These are phyloP conservation scores for Wallacemonas sp. DNA, from an alignment of 208 protist species.

Conservation along the genomic window DNA sequence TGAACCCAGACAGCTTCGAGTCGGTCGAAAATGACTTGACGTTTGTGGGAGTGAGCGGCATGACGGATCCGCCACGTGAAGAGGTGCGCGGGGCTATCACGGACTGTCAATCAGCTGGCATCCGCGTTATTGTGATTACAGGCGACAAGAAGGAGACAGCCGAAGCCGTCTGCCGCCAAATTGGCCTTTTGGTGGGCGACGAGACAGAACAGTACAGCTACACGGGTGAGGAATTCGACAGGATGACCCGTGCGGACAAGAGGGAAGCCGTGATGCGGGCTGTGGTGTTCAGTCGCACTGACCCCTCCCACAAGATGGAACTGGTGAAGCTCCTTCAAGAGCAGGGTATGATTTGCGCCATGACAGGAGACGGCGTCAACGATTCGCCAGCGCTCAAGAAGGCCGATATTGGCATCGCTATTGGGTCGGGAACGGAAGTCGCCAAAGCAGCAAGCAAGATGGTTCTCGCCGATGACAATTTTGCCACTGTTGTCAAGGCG, in stretches of 20 bases:
- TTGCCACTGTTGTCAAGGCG: constrained; percentile 96
- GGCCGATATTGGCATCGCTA: constrained; percentile 98
- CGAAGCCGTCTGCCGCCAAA: constrained; percentile 93
- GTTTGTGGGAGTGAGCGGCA: constrained; percentile 91
- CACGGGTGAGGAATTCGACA: constrained; percentile 77
- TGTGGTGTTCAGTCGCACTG: constrained; percentile 83
- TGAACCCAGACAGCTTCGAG: constrained; percentile 65
- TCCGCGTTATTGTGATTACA: constrained; percentile 98
- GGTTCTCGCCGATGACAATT: constrained; percentile 96
- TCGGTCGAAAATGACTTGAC: constrained; percentile 84
- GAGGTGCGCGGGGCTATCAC: constrained; percentile 91
- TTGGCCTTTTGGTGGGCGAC: constrained; percentile 87
- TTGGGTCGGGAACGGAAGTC: constrained; percentile 98
- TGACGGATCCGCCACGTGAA: constrained; percentile 94
- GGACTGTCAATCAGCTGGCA: constrained; percentile 93
- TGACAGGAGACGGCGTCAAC: constrained; percentile 94
- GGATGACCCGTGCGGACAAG: constrained; percentile 62
- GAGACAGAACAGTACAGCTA: constrained; percentile 46
- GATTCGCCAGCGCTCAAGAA: constrained; percentile 97
- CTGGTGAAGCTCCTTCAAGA: constrained; percentile 83
- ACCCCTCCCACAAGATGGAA: constrained; percentile 88
- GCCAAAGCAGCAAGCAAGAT: constrained; percentile 97
- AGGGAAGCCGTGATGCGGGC: constrained; percentile 51
- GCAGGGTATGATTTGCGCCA: constrained; percentile 83
- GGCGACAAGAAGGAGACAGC: constrained; percentile 97